Evolutionary conservation across 768 basidiomycete genomes (phyloP).

Genomic region (Chalciporus piperatus): DNA sequence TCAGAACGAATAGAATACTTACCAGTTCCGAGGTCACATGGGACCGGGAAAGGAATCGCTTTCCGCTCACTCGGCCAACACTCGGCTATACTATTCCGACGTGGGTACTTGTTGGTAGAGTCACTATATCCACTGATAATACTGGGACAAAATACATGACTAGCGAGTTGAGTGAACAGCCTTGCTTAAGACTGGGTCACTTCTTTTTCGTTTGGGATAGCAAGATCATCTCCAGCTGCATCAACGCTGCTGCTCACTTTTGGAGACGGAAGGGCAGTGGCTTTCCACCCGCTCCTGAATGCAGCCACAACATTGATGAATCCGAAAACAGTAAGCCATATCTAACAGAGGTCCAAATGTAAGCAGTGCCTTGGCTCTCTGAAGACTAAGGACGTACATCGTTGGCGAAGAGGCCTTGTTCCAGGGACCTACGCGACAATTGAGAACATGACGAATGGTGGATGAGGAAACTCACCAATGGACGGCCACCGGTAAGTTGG

Average conservation of each 20-base stretch:
- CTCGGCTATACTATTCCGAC: not conserved
- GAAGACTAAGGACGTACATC: conserved; percentile 43
- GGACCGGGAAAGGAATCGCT: not conserved
- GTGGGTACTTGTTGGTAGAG: too few relatives aligned
- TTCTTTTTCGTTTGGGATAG: conserved; percentile 11
- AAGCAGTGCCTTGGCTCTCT: not conserved
- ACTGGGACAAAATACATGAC: not conserved
- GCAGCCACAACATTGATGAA: conserved; percentile 54
- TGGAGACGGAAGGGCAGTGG: conserved; percentile 42
- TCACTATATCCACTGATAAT: not conserved
- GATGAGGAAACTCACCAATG: conserved; percentile 61
- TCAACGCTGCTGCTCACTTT: conserved; percentile 1
- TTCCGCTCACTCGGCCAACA: not conserved
- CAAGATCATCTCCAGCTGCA: not conserved
- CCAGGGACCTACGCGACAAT: conserved; percentile 52
- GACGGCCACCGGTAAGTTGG: conserved; percentile 77
- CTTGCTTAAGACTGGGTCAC: conserved; percentile 8
- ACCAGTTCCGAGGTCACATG: not conserved
- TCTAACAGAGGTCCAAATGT: conserved; percentile 24
- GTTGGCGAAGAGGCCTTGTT: conserved; percentile 63
- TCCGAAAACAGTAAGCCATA: conserved; percentile 40
- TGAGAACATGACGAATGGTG: not conserved
- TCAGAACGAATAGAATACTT: not conserved
- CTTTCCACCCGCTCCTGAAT: conserved; percentile 70
- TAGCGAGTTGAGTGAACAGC: not conserved